Evolutionary conservation across 345 rosid genomes (phyloP).

Genomic region (Litchi chinensis): DNA sequence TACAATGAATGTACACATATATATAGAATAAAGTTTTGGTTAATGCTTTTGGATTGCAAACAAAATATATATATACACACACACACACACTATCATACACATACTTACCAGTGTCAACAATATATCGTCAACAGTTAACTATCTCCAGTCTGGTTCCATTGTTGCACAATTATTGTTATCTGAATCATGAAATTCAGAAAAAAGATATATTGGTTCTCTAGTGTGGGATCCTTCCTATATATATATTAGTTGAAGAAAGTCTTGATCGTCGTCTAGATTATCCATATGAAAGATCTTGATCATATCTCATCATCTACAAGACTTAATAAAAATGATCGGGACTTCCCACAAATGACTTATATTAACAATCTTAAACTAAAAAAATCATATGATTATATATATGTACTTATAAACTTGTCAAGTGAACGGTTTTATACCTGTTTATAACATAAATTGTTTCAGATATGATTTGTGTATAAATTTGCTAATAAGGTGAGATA

Average conservation of each 20-base stretch:
- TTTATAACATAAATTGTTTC: constrained; percentile 18
- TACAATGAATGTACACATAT: too few relatives aligned
- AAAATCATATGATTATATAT: too few relatives aligned
- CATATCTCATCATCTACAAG: neutral
- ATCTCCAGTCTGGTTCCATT: constrained; percentile 18
- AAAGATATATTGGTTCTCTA: neutral
- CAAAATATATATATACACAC: neutral
- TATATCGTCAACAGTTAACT: constrained; percentile 29
- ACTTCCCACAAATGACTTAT: neutral
- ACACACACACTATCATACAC: neutral
- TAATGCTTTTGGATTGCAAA: too few relatives aligned
- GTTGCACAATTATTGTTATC: too few relatives aligned
- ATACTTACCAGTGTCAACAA: constrained; percentile 28
- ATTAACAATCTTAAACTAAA: too few relatives aligned
- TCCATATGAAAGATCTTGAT: too few relatives aligned
- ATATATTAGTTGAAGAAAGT: too few relatives aligned
- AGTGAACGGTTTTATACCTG: constrained; percentile 10
- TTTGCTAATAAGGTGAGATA: constrained; percentile 7
- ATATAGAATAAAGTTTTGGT: neutral
- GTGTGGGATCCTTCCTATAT: too few relatives aligned
- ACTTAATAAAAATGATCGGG: neutral
- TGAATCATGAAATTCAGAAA: neutral
- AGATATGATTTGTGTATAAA: constrained; percentile 7
- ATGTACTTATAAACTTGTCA: too few relatives aligned
- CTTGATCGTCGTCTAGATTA: neutral